phyloP scores from a whole-genome alignment of 1,284 basidiomycete genomes.

The Leccinum subrobustum region DNA sequence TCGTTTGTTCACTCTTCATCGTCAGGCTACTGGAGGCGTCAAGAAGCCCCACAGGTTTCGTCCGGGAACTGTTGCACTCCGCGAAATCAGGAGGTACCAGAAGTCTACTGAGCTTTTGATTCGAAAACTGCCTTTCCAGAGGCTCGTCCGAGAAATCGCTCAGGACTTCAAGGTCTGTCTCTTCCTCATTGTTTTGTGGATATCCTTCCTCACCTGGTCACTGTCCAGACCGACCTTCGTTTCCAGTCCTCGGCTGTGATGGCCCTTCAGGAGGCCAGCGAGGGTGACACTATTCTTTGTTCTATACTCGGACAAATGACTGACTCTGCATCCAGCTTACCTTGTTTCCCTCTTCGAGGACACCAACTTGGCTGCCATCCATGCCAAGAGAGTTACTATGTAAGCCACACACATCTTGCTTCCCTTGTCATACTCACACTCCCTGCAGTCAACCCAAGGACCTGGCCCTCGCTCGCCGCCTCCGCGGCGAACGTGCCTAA shows the following conservation, averaged over 20 bases:
- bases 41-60: conserved; percentile 76
- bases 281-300: conserved; percentile 36
- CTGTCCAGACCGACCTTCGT: conserved; percentile 35
- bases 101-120: conserved; percentile 80
- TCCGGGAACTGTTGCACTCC: conserved; percentile 74
- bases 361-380: conserved; percentile 61
- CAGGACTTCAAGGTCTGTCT: conserved; percentile 68
- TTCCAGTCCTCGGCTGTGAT: conserved; percentile 72
- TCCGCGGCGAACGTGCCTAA: conserved; percentile 29
- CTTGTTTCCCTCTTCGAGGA: conserved; percentile 68
- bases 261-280: conserved; percentile 69
- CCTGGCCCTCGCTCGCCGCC: conserved; percentile 51
- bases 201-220: not conserved
- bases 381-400: conserved; percentile 65
- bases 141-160: conserved; percentile 72
- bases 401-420: conserved; percentile 10
- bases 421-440: conserved; percentile 9
- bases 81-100: conserved; percentile 85
- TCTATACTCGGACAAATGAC: not conserved
- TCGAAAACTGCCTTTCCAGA: conserved; percentile 78
- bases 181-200: not conserved
- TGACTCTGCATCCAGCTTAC: conserved; percentile 40
- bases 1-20: conserved; percentile 29
- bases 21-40: conserved; percentile 66
- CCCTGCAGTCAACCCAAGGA: conserved; percentile 42